Evolutionary conservation across 352 stramenopile genomes (phyloP).

Genomic region (Globisporangium paddicum): DNA sequence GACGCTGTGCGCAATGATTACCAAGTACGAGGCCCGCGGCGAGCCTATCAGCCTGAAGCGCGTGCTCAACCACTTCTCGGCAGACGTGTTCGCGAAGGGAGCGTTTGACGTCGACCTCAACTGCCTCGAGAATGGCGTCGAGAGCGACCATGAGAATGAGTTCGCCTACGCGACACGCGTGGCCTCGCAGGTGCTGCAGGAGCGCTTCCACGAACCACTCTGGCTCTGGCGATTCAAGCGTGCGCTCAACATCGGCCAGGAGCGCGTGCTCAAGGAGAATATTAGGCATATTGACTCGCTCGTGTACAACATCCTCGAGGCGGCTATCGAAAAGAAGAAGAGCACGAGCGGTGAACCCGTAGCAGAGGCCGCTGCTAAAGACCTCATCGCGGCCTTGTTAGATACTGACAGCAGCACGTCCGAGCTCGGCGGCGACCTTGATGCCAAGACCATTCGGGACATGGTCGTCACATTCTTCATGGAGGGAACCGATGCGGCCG

Average conservation of each 20-base stretch:
- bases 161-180: neutral
- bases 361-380: neutral
- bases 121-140: neutral
- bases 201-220: neutral
- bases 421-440: neutral
- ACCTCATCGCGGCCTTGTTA: neutral
- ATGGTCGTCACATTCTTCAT: neutral
- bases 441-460: neutral
- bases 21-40: conserved; percentile 4
- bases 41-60: conserved; percentile 25
- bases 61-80: conserved; percentile 53
- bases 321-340: neutral
- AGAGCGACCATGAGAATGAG: neutral
- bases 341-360: neutral
- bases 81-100: conserved; percentile 69
- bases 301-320: neutral
- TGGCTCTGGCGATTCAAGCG: neutral
- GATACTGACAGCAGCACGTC: neutral
- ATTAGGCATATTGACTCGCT: neutral
- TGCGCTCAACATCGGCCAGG: neutral
- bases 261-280: neutral
- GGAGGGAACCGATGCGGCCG: neutral
- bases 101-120: conserved; percentile 49
- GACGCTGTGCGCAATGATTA: conserved; percentile 24
- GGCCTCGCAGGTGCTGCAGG: neutral